A percentile compares a stretch with the other conserved stretches of the same genome.
phyloP scores from a whole-genome alignment of 2,329 filamentous ascomycete species.

The Beauveria bassiana region DNA sequence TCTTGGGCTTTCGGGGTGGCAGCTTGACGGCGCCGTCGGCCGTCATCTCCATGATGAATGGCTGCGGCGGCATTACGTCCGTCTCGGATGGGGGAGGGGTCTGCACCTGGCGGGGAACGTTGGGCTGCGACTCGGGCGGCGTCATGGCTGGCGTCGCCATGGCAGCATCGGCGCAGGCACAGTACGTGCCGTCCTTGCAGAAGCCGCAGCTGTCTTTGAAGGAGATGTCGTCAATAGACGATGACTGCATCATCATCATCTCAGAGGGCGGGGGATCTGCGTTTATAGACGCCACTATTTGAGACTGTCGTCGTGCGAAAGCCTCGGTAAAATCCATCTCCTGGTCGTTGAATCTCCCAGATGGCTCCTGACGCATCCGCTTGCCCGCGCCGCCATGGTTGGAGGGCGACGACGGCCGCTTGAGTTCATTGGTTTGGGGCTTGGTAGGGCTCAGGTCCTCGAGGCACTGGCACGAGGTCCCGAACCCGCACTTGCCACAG shows the following conservation, averaged over 20 bases:
- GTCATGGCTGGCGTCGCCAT: slow-evolving; percentile 33
- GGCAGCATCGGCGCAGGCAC: slow-evolving; percentile 64
- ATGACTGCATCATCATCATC: slow-evolving; percentile 27
- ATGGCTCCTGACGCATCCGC: slow-evolving; percentile 37
- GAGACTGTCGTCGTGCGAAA: slow-evolving; percentile 41
- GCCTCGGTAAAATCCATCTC: slow-evolving; percentile 70
- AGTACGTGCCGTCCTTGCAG: slow-evolving; percentile 74
- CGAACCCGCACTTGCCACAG: slow-evolving; percentile 59
- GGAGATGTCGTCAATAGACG: slow-evolving; percentile 30
- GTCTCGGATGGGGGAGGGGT: slow-evolving; percentile 55
- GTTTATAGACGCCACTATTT: slow-evolving; percentile 19
- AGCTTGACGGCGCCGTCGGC: slow-evolving; percentile 55
- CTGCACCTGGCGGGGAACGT: slow-evolving; percentile 40
- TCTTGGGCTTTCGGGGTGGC: slow-evolving; percentile 33
- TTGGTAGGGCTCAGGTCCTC: slow-evolving; percentile 42
- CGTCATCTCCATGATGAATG: slow-evolving; percentile 51
- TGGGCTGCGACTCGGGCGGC: slow-evolving; percentile 32
- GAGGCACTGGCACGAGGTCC: slow-evolving; percentile 56
- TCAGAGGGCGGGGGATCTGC: slow-evolving; percentile 21
- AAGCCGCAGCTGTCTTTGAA: slow-evolving; percentile 70
- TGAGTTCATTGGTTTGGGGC: slow-evolving; percentile 31
- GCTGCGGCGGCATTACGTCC: slow-evolving; percentile 40
- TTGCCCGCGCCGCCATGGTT: slow-evolving; percentile 42
- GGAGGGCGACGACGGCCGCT: slow-evolving; percentile 42
- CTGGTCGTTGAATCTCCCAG: slow-evolving; percentile 37